Conservation (phyloP, 352 stramenopile genomes). For the Hyaloperonospora arabidopsidis region DNA sequence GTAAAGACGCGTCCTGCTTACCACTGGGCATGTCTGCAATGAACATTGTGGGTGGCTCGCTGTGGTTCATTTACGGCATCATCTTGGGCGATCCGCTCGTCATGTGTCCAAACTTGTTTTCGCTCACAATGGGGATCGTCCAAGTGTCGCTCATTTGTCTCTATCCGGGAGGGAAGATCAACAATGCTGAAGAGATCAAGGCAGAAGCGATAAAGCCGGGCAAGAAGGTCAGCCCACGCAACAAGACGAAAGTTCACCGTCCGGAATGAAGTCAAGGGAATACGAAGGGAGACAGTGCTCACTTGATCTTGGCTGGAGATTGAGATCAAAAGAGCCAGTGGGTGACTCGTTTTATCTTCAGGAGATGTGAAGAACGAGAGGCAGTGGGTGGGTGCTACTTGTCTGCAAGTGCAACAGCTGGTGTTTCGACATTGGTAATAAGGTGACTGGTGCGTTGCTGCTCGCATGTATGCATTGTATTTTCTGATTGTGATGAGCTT, state of each 20-base stretch:
- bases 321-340: no score
- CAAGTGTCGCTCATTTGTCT: slow-evolving; percentile 59
- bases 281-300: no score
- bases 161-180: slow-evolving; percentile 37
- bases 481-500: no score
- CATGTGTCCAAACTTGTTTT: slow-evolving; percentile 64
- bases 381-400: no score
- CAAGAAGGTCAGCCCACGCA: slow-evolving; percentile 17
- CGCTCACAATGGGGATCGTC: slow-evolving; percentile 58
- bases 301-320: no score
- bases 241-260: slow-evolving; percentile 24
- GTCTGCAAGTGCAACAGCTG: no score
- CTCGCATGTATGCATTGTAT: no score
- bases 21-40: slow-evolving; percentile 75
- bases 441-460: no score
- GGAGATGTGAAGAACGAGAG: no score
- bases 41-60: slow-evolving; percentile 55
- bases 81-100: slow-evolving; percentile 56
- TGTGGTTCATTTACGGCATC: slow-evolving; percentile 66
- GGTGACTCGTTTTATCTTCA: no score
- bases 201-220: slow-evolving; percentile 11
- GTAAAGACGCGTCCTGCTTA: slow-evolving; percentile 57
- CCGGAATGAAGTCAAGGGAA: slow-evolving; percentile 15
- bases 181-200: slow-evolving; percentile 10
- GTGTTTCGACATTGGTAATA: no score